A percentile compares a stretch with the other conserved stretches of the same genome.
Evolutionary conservation across 768 basidiomycete species (phyloP).

Genomic region (Cyclocybe cylindracea): DNA sequence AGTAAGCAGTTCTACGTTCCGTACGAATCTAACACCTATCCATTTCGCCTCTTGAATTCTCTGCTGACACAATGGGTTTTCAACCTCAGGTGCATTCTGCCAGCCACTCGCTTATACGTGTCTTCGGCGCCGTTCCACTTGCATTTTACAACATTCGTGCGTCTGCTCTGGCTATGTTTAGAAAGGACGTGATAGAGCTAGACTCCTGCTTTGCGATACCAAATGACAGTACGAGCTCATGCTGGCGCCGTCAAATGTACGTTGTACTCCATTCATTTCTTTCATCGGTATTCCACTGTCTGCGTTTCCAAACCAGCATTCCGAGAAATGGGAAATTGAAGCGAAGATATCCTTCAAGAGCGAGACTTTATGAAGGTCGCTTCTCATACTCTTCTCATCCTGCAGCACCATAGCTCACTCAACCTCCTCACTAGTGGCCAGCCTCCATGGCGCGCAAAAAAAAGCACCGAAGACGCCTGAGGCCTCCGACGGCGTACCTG

Average conservation of each 20-base stretch:
- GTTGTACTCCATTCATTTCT: no score
- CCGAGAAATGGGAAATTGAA: conserved; percentile 43
- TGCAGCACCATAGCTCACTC: no score
- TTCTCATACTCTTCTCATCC: no score
- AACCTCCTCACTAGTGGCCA: conserved; percentile 18
- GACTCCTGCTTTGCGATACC: neutral
- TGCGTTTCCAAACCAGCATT: conserved; percentile 34
- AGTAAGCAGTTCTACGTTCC: conserved; percentile 38
- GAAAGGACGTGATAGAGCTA: neutral
- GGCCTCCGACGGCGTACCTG: conserved; percentile 48
- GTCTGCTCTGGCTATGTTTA: conserved; percentile 1
- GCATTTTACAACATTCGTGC: conserved; percentile 44
- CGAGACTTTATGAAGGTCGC: conserved; percentile 45
- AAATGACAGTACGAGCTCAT: conserved; percentile 43
- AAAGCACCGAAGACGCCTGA: conserved; percentile 41
- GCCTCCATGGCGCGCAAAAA: conserved; percentile 47
- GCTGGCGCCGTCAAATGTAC: conserved; percentile 50
- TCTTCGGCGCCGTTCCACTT: conserved; percentile 46
- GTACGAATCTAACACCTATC: conserved; percentile 23
- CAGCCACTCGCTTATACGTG: conserved; percentile 41
- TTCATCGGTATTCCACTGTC: no score
- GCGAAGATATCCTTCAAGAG: conserved; percentile 57
- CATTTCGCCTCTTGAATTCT: no score
- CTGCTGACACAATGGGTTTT: no score
- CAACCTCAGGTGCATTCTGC: conserved; percentile 23